A percentile compares a stretch with the other conserved stretches of the same genome.
These are phyloP conservation scores for Saturnispora gosingensis DNA, from an alignment of 805 yeast genomes.

Conservation along the genomic window DNA sequence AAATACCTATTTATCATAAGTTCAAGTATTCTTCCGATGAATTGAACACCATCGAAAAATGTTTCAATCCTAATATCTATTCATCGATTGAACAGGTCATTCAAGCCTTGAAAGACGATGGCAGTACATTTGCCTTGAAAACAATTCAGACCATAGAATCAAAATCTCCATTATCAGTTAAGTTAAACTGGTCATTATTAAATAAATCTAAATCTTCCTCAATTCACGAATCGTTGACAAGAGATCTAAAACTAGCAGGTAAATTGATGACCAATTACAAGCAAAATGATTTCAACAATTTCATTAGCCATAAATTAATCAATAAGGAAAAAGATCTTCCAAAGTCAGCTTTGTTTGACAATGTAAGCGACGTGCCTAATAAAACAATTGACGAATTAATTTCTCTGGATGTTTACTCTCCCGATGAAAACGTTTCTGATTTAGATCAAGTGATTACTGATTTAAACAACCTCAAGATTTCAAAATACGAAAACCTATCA, in stretches of 20 bases:
- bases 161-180: conserved; percentile 74
- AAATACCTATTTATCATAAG: conserved; percentile 52
- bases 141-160: conserved; percentile 46
- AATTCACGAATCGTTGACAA: conserved; percentile 56
- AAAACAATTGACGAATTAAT: conserved; percentile 47
- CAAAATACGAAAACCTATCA: conserved; percentile 19
- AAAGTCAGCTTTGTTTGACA: conserved; percentile 22
- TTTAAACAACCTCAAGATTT: conserved; percentile 30
- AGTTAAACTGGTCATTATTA: conserved; percentile 60
- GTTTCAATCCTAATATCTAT: conserved; percentile 42
- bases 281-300: conserved; percentile 39
- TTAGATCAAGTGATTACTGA: conserved; percentile 15
- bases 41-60: conserved; percentile 54
- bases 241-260: conserved; percentile 70
- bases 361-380: conserved; percentile 59
- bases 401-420: conserved; percentile 20
- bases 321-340: conserved; percentile 27
- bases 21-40: conserved; percentile 50
- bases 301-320: conserved; percentile 43
- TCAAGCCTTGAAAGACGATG: conserved; percentile 41
- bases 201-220: conserved; percentile 49
- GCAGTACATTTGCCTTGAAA: conserved; percentile 55
- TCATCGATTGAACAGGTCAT: conserved; percentile 46
- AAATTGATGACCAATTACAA: conserved; percentile 54
- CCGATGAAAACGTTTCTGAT: conserved; percentile 12